phyloP scores from a whole-genome alignment of 2,329 filamentous ascomycete species.

The Ophiostoma piceae region DNA sequence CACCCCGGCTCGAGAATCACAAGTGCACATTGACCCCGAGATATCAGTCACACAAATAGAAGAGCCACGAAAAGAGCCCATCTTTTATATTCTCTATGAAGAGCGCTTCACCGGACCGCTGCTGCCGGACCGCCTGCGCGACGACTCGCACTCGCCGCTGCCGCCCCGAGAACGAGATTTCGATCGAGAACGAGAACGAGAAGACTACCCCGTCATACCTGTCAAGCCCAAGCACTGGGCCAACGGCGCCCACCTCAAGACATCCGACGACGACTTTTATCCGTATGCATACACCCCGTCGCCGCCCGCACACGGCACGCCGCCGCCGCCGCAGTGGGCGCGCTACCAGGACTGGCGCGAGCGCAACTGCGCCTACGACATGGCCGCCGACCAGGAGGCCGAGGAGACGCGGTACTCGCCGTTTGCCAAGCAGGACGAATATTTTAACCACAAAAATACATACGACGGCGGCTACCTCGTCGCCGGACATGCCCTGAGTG shows the following conservation, averaged over 20 bases:
- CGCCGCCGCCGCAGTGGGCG: not conserved
- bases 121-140: not conserved
- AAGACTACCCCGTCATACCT: no score
- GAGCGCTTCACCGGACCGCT: slow-evolving; percentile 7
- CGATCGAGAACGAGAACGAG: no score
- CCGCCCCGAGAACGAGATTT: not conserved
- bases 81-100: slow-evolving; percentile 22
- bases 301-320: not conserved
- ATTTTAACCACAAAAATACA: no score
- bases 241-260: slow-evolving; percentile 22
- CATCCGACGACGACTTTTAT: not conserved
- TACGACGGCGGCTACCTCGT: not conserved
- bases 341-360: slow-evolving; percentile 12
- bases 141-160: slow-evolving; percentile 12
- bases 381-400: slow-evolving; percentile 13
- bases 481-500: not conserved
- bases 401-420: not conserved
- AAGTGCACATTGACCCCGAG: not conserved
- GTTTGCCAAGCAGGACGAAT: not conserved
- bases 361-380: slow-evolving; percentile 11
- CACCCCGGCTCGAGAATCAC: not conserved
- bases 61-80: not conserved
- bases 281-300: not conserved
- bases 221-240: slow-evolving; percentile 17
- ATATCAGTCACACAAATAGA: not conserved